Evolutionary conservation across 192 early-diverging fungal genomes (phyloP), one percentile per base, ranked within the genome.

Genomic region (Kickxella alabastrina): DNA sequence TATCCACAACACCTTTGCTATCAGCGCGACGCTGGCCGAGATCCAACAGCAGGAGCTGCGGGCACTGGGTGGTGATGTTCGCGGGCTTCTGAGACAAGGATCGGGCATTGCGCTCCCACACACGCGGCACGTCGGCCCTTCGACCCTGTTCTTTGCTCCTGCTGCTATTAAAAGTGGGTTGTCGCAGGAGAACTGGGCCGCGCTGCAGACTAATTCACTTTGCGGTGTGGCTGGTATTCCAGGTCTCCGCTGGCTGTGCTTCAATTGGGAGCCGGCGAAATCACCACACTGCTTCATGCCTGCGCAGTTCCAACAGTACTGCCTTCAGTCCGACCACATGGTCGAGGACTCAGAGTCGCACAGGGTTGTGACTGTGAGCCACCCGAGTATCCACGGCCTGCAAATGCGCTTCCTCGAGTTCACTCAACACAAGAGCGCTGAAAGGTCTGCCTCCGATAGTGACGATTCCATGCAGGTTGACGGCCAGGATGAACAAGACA

Each of bases 1-100:
- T 28, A 64, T 75, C 23, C 65, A 68, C 54, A 75, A 68, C 38
- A 68, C 56, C 13, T 75, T 75, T 54, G 65, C 72, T 0, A 27
- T 61, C 0, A 45, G 46, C 2, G 52, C 72, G 5, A 75, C 72
- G 34, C 42, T 75, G 9, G 46, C 52, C 1, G 65, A 64, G 48
- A 51, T 75, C 19, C 72, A 75, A 25, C 47, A 10, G n/a, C 65
- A 65, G 37, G 72, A 75, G 23, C 26, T 75, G 12, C 17, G 18
- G 0, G 61, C 54, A 15, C 42, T 75, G 27, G 62, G 53, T 17
- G 54, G 54, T 12, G 65, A 75, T 10, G 8, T 52, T 0, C 23
- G 10, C 22, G 49, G 57, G 49, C 49, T 75, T 10, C 42, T 68
- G 18, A 17, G 41, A 19, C 27, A 41, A 15, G 72, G 72, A 26